These are phyloP conservation scores for Aspergillus ustus DNA, from an alignment of 2,329 filamentous ascomycete genomes.

Conservation along the genomic window DNA sequence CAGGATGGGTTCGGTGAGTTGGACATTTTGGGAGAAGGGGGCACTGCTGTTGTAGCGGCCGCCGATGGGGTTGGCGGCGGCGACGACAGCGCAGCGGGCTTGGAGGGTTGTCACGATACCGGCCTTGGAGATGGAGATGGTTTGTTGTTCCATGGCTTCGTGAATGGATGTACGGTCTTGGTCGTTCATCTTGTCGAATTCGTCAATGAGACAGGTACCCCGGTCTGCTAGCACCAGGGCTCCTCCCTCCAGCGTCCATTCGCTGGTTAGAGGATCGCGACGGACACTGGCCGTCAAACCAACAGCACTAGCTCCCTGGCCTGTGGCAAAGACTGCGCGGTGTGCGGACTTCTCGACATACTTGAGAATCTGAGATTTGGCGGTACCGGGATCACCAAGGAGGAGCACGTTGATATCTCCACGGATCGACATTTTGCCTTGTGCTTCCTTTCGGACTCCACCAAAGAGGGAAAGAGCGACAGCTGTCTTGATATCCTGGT, in stretches of 20 bases:
- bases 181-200: conserved; percentile 99
- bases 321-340: conserved; percentile 94
- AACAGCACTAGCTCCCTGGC: conserved; percentile 94
- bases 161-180: conserved; percentile 97
- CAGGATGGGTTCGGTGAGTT: conserved; percentile 94
- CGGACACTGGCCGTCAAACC: conserved; percentile 97
- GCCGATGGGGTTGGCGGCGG: conserved; percentile 93
- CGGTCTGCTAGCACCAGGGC: conserved; percentile 93
- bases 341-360: conserved; percentile 98
- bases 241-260: conserved; percentile 97
- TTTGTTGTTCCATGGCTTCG: conserved; percentile 99
- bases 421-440: conserved; percentile 85
- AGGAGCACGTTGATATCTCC: conserved; percentile 98
- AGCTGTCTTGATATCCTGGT: conserved; percentile 95
- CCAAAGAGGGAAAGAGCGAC: conserved; percentile 93
- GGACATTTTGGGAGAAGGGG: conserved; percentile 94
- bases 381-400: conserved; percentile 94
- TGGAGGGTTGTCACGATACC: conserved; percentile 98
- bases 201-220: conserved; percentile 94
- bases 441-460: conserved; percentile 88
- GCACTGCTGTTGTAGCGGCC: conserved; percentile 96
- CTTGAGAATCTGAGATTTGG: conserved; percentile 96
- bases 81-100: conserved; percentile 93
- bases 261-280: conserved; percentile 89
- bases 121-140: conserved; percentile 97